phyloP scores from a whole-genome alignment of 1,284 basidiomycete genomes.

The Jaminaea rosea region DNA sequence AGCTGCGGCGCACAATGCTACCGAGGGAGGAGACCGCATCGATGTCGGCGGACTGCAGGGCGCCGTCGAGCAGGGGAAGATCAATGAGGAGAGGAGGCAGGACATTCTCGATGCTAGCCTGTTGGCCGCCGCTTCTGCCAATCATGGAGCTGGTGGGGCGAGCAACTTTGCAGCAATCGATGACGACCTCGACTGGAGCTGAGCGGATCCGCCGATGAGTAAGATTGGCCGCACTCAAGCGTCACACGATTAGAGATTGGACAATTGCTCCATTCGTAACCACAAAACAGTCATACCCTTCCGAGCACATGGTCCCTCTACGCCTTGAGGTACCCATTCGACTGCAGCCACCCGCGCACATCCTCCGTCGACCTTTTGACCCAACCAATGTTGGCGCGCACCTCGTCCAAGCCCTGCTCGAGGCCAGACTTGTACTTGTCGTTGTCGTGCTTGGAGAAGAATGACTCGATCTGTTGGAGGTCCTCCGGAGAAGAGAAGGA shows the following conservation, averaged over 20 bases:
- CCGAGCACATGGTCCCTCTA: neutral
- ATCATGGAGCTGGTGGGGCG: neutral
- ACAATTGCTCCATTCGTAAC: no score
- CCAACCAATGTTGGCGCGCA: slow-evolving; percentile 57
- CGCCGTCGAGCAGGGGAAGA: slow-evolving; percentile 22
- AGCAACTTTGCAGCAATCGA: slow-evolving; percentile 3
- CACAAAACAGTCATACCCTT: no score
- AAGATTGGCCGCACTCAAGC: no score
- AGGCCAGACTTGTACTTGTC: slow-evolving; percentile 54
- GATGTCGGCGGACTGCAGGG: slow-evolving; percentile 38
- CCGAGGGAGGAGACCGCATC: slow-evolving; percentile 26
- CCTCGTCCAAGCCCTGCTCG: slow-evolving; percentile 61
- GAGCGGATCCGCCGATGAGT: no score
- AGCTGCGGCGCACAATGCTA: slow-evolving; percentile 23
- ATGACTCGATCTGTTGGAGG: slow-evolving; percentile 58
- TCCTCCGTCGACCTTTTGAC: slow-evolving; percentile 57
- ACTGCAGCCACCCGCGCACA: slow-evolving; percentile 55
- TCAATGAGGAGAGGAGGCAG: neutral
- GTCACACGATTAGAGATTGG: no score
- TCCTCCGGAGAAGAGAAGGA: slow-evolving; percentile 63
- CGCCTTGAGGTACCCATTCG: slow-evolving; percentile 26
- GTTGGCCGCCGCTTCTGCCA: neutral
- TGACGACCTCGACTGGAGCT: slow-evolving; percentile 10
- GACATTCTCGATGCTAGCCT: neutral
- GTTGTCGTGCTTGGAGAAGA: slow-evolving; percentile 50